Conservation (phyloP, 2,329 filamentous ascomycete genomes). For the Exserohilum rostratum region DNA sequence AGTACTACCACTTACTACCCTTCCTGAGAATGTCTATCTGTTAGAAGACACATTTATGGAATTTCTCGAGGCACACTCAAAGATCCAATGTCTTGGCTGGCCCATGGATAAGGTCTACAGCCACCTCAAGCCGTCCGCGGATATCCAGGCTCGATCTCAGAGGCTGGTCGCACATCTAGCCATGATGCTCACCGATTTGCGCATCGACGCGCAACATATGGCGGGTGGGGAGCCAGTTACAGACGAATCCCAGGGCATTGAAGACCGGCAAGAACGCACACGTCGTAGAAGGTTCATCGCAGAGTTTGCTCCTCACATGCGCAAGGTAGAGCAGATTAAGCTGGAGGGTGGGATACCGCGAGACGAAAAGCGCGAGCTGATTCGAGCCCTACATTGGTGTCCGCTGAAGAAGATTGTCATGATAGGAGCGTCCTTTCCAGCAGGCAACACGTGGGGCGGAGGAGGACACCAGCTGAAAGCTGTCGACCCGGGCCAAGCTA, state of each 20-base stretch:
- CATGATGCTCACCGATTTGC: constrained; percentile 49
- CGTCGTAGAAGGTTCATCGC: constrained; percentile 50
- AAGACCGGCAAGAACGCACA: constrained; percentile 27
- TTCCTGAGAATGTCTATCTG: constrained; percentile 48
- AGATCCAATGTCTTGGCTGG: constrained; percentile 54
- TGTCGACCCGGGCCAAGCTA: constrained; percentile 32
- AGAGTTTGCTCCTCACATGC: constrained; percentile 52
- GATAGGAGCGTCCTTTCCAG: constrained; percentile 52
- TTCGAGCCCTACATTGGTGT: constrained; percentile 51
- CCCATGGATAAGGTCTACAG: constrained; percentile 55
- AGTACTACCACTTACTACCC: constrained; percentile 43
- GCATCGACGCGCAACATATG: constrained; percentile 49
- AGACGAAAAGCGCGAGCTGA: constrained; percentile 54
- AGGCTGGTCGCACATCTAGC: constrained; percentile 49
- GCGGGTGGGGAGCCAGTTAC: constrained; percentile 40
- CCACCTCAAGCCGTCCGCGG: constrained; percentile 28
- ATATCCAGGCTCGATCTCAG: constrained; percentile 30
- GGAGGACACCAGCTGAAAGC: constrained; percentile 41
- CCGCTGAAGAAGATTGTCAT: constrained; percentile 54
- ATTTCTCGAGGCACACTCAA: constrained; percentile 54
- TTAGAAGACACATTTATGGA: constrained; percentile 47
- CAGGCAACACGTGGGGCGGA: constrained; percentile 55
- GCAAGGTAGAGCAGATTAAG: constrained; percentile 52
- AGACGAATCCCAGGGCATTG: constrained; percentile 25
- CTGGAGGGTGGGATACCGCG: constrained; percentile 55